Conservation (phyloP, 192 early-diverging fungal species). For the Mortierella claussenii region DNA sequence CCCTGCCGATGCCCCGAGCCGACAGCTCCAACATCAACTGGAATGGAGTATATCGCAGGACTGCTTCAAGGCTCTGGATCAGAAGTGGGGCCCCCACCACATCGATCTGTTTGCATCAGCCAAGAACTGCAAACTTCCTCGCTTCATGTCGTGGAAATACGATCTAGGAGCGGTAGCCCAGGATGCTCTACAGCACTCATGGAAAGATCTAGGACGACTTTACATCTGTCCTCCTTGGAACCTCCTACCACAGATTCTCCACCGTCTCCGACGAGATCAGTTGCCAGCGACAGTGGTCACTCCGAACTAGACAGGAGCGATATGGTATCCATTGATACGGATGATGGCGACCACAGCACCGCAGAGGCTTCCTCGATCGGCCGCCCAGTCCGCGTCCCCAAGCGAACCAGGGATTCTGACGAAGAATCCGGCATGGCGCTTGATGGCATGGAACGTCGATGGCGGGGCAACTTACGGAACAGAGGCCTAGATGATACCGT, state of each 20-base stretch:
- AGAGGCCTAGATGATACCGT: too few relatives aligned
- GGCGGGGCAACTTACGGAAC: too few relatives aligned
- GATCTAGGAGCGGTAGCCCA: constrained; percentile 17
- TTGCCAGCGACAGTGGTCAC: constrained; percentile 25
- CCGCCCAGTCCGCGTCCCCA: background rate
- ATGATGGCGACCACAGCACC: background rate
- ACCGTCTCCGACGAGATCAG: constrained; percentile 4
- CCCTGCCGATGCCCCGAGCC: background rate
- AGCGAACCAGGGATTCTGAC: background rate
- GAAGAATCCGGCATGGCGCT: constrained; percentile 14
- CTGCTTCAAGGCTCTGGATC: background rate
- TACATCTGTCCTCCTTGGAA: constrained; percentile 47
- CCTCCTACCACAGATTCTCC: constrained; percentile 18
- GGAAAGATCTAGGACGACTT: constrained; percentile 13
- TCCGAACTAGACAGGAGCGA: constrained; percentile 24
- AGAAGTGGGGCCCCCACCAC: constrained; percentile 27
- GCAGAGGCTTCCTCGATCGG: background rate
- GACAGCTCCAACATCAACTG: background rate
- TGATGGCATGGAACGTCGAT: constrained; percentile 10
- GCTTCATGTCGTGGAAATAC: constrained; percentile 33
- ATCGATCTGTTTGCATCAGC: constrained; percentile 36
- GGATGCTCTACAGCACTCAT: constrained; percentile 27
- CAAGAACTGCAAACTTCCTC: constrained; percentile 22
- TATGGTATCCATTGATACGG: constrained; percentile 18
- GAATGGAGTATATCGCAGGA: background rate